phyloP scores from a whole-genome alignment of 2,329 filamentous ascomycete species.

The Fusarium sp. region DNA sequence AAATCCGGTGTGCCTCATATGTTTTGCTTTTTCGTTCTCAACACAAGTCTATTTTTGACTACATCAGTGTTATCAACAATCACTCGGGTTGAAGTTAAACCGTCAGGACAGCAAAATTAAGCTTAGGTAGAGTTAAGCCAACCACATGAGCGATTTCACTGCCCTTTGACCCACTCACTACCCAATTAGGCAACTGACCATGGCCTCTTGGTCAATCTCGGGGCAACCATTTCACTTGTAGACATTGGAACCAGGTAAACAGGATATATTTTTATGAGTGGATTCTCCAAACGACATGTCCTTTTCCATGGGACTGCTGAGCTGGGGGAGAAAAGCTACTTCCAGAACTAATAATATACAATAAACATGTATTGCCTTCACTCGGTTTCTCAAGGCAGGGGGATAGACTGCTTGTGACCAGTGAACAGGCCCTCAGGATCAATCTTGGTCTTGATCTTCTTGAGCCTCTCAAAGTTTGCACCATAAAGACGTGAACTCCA shows the following conservation, averaged over 20 bases:
- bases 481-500: constrained; percentile 40
- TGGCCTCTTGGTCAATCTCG: background rate
- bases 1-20: background rate
- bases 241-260: too few species aligned
- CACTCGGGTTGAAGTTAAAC: fast-evolving
- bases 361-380: background rate
- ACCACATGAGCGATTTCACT: fast-evolving
- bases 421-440: constrained; percentile 37
- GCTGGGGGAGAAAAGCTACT: too few species aligned
- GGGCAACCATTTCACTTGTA: too few species aligned
- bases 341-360: background rate
- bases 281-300: background rate
- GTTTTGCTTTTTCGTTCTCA: fast-evolving
- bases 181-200: background rate
- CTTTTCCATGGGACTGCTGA: fast-evolving
- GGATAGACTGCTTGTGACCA: constrained; percentile 36
- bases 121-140: background rate
- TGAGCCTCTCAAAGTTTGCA: constrained; percentile 30
- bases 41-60: fast-evolving
- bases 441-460: constrained; percentile 32
- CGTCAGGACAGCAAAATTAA: background rate
- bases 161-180: too few species aligned
- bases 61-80: fast-evolving
- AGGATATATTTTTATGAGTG: background rate
- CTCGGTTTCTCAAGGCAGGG: background rate